Conservation (phyloP, 345 rosid genomes). For the Alliaria petiolata region DNA sequence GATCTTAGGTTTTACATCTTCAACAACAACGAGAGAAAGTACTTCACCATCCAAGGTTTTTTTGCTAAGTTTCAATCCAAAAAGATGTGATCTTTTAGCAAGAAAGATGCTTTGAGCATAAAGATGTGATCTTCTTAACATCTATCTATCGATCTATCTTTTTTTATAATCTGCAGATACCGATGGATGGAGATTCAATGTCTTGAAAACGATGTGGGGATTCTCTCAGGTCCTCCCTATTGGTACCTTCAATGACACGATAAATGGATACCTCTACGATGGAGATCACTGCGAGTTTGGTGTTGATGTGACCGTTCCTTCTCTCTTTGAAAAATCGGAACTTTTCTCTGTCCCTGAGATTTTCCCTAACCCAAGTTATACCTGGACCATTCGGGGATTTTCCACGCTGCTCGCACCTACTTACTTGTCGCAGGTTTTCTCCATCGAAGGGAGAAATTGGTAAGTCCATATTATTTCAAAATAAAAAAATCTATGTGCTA, state of each 20-base stretch:
- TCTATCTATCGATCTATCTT: neutral
- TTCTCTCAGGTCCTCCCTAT: constrained; percentile 10
- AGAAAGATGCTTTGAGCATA: neutral
- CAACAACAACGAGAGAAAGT: constrained; percentile 19
- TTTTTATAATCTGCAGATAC: neutral
- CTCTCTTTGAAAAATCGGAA: neutral
- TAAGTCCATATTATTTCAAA: neutral
- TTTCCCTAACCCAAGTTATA: neutral
- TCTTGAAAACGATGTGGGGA: constrained; percentile 17
- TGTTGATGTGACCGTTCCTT: constrained; percentile 8
- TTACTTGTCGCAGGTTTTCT: neutral
- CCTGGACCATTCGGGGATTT: neutral
- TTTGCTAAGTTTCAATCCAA: neutral
- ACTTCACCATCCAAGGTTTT: constrained; percentile 27
- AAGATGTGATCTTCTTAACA: too few relatives aligned
- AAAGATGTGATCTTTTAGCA: neutral
- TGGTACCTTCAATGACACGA: neutral
- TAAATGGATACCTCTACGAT: constrained; percentile 3
- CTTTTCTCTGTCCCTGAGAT: neutral
- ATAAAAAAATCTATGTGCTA: neutral
- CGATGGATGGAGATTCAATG: neutral
- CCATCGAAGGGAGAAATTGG: constrained; percentile 9
- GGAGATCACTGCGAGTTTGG: constrained; percentile 25
- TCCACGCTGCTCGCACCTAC: neutral
- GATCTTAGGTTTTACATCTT: constrained; percentile 28